Evolutionary conservation across 352 stramenopile genomes (phyloP).

Genomic region (Globisporangium irregulare): DNA sequence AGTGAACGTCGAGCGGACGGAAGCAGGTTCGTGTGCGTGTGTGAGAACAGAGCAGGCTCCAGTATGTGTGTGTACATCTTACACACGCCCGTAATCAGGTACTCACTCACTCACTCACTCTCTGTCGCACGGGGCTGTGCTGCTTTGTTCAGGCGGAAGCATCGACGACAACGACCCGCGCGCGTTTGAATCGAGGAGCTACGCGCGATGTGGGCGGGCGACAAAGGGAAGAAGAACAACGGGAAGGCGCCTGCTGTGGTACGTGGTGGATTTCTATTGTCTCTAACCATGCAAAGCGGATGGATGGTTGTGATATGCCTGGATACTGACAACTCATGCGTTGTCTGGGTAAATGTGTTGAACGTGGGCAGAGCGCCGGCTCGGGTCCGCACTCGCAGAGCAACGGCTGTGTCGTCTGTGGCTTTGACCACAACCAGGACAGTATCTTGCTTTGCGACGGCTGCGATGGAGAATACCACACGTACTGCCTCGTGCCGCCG

Average conservation of each 20-base stretch:
- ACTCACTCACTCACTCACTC: neutral
- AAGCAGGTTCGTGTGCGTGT: neutral
- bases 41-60: neutral
- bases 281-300: neutral
- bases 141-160: neutral
- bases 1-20: neutral
- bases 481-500: slow-evolving; percentile 74
- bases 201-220: slow-evolving; percentile 16
- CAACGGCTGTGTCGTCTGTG: slow-evolving; percentile 67
- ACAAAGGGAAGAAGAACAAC: slow-evolving; percentile 15
- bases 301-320: neutral
- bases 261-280: neutral
- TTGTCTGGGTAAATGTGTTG: neutral
- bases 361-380: neutral
- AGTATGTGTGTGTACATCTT: neutral
- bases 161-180: neutral
- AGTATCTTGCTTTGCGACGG: slow-evolving; percentile 83
- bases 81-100: neutral
- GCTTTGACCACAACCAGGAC: slow-evolving; percentile 69
- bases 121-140: neutral
- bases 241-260: slow-evolving; percentile 11
- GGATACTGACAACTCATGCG: neutral
- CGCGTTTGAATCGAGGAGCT: slow-evolving; percentile 8
- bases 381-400: slow-evolving; percentile 26
- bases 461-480: slow-evolving; percentile 87